Percentiles rank a stretch among this genome's conserved stretches.
Evolutionary conservation across 2,329 filamentous ascomycete species (phyloP).

Genomic region (Tolypocladium tropicale): DNA sequence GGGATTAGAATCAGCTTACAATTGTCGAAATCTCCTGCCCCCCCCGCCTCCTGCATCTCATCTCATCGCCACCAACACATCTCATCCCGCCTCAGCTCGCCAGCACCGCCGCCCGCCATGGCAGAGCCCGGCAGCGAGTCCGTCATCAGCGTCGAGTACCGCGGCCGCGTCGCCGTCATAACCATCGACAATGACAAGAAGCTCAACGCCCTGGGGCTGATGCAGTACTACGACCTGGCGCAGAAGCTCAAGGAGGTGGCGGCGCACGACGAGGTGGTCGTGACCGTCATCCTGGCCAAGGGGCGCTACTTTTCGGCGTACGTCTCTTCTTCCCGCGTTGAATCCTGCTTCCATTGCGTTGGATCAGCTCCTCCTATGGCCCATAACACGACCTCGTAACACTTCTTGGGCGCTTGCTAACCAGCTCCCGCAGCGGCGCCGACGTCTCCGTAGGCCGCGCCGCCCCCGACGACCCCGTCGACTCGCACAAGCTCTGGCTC

Average conservation of each 20-base stretch:
- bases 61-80: not conserved
- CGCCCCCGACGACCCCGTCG: slow-evolving; percentile 24
- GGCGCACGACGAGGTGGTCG: slow-evolving; percentile 64
- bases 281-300: slow-evolving; percentile 76
- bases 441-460: slow-evolving; percentile 54
- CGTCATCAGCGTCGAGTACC: slow-evolving; percentile 28
- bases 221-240: slow-evolving; percentile 69
- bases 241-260: slow-evolving; percentile 69
- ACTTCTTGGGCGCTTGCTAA: too few relatives aligned
- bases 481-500: slow-evolving; percentile 46
- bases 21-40: too few relatives aligned
- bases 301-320: slow-evolving; percentile 88
- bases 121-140: slow-evolving; percentile 4
- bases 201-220: slow-evolving; percentile 68
- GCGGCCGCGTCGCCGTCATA: slow-evolving; percentile 52
- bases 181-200: slow-evolving; percentile 79
- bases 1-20: too few relatives aligned
- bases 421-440: slow-evolving; percentile 51
- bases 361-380: too few relatives aligned
- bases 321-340: slow-evolving; percentile 18
- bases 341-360: too few relatives aligned
- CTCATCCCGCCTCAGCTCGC: not conserved
- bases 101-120: slow-evolving; percentile 2
- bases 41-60: not conserved
- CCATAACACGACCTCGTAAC: too few relatives aligned